phyloP scores from a whole-genome alignment of 2,329 filamentous ascomycete species.

The Aspergillaceae sp. region DNA sequence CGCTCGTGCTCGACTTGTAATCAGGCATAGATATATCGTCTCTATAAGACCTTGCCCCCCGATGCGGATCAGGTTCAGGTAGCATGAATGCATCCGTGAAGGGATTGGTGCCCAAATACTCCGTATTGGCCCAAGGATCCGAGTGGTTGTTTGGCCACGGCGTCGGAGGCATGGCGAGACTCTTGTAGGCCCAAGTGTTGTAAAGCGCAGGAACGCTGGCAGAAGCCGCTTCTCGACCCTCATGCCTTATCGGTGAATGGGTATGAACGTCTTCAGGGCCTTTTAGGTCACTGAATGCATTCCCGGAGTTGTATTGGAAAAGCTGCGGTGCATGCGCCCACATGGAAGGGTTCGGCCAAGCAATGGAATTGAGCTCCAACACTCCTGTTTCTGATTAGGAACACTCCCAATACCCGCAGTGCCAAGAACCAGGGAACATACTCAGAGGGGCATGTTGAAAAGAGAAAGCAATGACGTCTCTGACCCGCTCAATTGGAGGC shows the following conservation, averaged over 20 bases:
- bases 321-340: slow-evolving; percentile 45
- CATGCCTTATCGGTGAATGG: slow-evolving; percentile 50
- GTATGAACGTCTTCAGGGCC: slow-evolving; percentile 49
- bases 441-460: slow-evolving; percentile 77
- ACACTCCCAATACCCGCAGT: neutral
- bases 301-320: slow-evolving; percentile 24
- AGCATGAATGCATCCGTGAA: slow-evolving; percentile 32
- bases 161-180: slow-evolving; percentile 21
- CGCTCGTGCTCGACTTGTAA: slow-evolving; percentile 34
- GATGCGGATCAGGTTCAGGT: slow-evolving; percentile 14
- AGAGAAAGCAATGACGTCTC: slow-evolving; percentile 67
- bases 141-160: slow-evolving; percentile 15
- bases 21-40: slow-evolving; percentile 44
- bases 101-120: slow-evolving; percentile 29
- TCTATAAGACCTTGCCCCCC: slow-evolving; percentile 29
- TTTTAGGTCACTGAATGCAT: slow-evolving; percentile 28
- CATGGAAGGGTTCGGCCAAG: slow-evolving; percentile 69
- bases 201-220: slow-evolving; percentile 6
- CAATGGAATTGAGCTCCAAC: slow-evolving; percentile 63
- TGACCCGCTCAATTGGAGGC: slow-evolving; percentile 55
- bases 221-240: slow-evolving; percentile 9
- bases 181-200: slow-evolving; percentile 22
- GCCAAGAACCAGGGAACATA: slow-evolving; percentile 30
- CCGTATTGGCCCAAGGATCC: slow-evolving; percentile 21
- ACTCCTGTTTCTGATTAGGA: slow-evolving; percentile 46